Evolutionary conservation across 495 filamentous ascomycete species (phyloP), one percentile per base, ranked within the genome.

Genomic region (Aspergillus avenaceus): DNA sequence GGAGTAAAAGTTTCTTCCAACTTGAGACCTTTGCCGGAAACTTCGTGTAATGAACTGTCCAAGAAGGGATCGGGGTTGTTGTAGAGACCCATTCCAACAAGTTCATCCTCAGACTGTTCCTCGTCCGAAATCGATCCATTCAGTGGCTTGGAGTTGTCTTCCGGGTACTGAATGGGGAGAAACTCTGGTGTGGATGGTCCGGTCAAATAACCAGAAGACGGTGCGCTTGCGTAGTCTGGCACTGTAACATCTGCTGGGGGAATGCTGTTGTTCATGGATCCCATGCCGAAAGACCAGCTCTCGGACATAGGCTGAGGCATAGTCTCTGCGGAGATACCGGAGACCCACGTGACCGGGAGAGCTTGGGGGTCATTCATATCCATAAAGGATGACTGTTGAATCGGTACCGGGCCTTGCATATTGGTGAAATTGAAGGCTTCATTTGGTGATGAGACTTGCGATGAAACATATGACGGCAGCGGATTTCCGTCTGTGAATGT

Each of bases 31-130:
- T 87, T 87, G 34, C 87, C 87, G 11, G 72, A 76, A 1, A 62
- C 40, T 26, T 53, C 59, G 29, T 61, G 60, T 14, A 76, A 75
- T 5, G 76, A 72, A 26, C 75, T 76, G 37, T 76, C 77, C 7
- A 63, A 55, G 48, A 49, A 75, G 44, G 73, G 67, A 28, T 78
- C 80, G 7, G 84, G 84, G 25, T 80, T 66, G 59, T 86, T 88
- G 69, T 95, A 92, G 2, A 95, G 76, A 9, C 89, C 89, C 83
- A 95, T 85, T 18, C 87, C 89, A 18, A 90, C 82, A 2, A 95
- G 72, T 56, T 90, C 87, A 50, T 90, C 85, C 41, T 79, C 82
- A 23, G 73, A 25, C 71, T 58, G 72, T 60, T 53, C 79, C 59
- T 47, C 63, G 50, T 56, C 55, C 2, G 50, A 27, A 8, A 29